phyloP scores from a whole-genome alignment of 2,329 filamentous ascomycete species.

The Aureobasidium subglaciale region DNA sequence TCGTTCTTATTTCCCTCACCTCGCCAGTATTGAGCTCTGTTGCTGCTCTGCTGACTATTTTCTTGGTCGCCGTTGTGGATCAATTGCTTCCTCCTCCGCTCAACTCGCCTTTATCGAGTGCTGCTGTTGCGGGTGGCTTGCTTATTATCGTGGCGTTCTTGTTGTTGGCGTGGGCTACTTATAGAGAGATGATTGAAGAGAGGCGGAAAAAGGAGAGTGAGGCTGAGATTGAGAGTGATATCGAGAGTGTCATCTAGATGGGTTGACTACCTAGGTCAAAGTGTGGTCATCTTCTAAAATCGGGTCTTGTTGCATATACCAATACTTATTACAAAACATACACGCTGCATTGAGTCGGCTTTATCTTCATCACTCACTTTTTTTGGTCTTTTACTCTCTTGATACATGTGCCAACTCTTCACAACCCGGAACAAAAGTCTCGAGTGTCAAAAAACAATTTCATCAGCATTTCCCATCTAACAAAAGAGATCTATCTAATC shows the following conservation, averaged over 20 bases:
- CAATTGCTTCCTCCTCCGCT: constrained; percentile 64
- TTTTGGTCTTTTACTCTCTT: not conserved
- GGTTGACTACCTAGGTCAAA: not conserved
- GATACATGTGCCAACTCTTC: too few relatives aligned
- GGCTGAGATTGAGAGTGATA: constrained; percentile 35
- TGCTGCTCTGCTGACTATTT: constrained; percentile 89
- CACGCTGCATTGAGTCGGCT: not conserved
- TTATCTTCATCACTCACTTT: not conserved
- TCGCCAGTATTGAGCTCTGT: constrained; percentile 81
- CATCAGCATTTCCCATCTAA: not conserved
- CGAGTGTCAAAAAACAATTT: not conserved
- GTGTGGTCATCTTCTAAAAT: not conserved
- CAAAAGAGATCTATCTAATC: not conserved
- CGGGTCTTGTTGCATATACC: not conserved
- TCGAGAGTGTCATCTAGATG: constrained; percentile 29
- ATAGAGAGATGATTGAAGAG: constrained; percentile 85
- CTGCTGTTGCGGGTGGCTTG: constrained; percentile 72
- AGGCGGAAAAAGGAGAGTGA: constrained; percentile 50
- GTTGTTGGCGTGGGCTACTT: constrained; percentile 86
- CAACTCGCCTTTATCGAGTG: constrained; percentile 66
- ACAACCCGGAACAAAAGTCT: too few relatives aligned
- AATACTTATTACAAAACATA: not conserved
- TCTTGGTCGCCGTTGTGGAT: constrained; percentile 88
- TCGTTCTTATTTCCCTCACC: constrained; percentile 87
- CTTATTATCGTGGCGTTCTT: constrained; percentile 84